Base-by-base conservation (phyloP, 1,284 basidiomycete species). In the Pseudozyma pruni region DNA sequence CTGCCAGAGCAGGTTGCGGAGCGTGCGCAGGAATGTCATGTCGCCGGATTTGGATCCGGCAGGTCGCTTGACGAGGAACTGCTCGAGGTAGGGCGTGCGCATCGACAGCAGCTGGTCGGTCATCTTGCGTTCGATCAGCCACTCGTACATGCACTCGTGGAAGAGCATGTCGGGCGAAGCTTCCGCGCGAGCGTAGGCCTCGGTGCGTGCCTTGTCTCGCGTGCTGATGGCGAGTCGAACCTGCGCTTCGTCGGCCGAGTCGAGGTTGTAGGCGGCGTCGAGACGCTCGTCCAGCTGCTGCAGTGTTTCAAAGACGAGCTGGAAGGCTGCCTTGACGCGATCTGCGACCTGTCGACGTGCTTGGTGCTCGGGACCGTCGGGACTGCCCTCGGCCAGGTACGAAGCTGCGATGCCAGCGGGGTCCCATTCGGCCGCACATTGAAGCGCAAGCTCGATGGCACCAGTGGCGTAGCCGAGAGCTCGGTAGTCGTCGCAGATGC, bases 1-100 rank as follows among this genome's bases (percentile, higher is more conserved):
- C 80, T 97, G 93, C 95, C 96, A 98, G 4, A 98, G 84, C 7
- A 98, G 83, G 79, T 98, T 92, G 75, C 89, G 90, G 80, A 95
- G 51, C 10, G 60, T 68, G 5, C 71, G 73, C 40, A 72, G 40
- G 48, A 72, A 74, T 25, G 23, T 48, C 4, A 39, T 53, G 32
- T 72, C 70, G 23, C 37, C 33, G 2, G 57, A 43, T 40, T 67
- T 58, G 22, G 40, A 64, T 19, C 91, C 87, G 2, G 87, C 84
- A n/a, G 93, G 93, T 59, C 91, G 90, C 59, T 91, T 87, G 67
- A 87, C 87, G 27, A 98, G 88, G 83, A 95, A 94, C 13, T 88
- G 87, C 84, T 97, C 95, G 44, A 99, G 86, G 83, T 89, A 94
- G 11, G 88, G 86, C 4, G 92, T 92, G 41, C 89, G 66, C 38